Evolutionary conservation across 2,329 filamentous ascomycete species (phyloP), one percentile per base, ranked within the genome.

Genomic region (Colletotrichum destructivum): DNA sequence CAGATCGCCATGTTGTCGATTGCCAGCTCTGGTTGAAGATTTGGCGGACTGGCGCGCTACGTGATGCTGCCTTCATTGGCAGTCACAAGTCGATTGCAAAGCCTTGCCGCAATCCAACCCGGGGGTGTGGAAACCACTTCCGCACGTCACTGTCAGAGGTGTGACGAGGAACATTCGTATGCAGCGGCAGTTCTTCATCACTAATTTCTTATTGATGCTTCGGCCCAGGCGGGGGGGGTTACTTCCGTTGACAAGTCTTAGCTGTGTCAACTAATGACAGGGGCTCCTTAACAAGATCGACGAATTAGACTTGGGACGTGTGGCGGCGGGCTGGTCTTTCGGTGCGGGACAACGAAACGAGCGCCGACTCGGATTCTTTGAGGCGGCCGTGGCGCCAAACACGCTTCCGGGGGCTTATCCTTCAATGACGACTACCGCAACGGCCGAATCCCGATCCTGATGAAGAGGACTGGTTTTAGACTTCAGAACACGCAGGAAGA

Each of bases 201-300:
- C 54, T 63, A 63, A 60, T 69, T 69, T 47, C 64, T 71, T 71
- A 55, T 63, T 69, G 69, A 71, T 52, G 56, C 46, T 44, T 63
- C 59, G 69, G 59, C 46, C 49, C 69, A 67, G 59, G 65, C 3
- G 26, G 26, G 26, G 26, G 26, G 26, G 26, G 26, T 26, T 3
- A 15, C 46, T 63, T 40, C 35, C n/a, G 54, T 59, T 59, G 47
- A 62, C 56, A 61, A 16, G 54, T 31, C 46, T 59, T 26, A 54
- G 40, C 46, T 59, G 13, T 51, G 31, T 64, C 66, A 23, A 38
- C 35, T 71, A 72, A 66, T 51, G 42, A 46, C 70, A 71, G 60
- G 70, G 70, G n/a, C 21, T n/a, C 38, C 42, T 70, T 71, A 70
- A 35, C 65, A 72, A 66, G 70, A 72, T 71, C 70, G 70, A 72